Conservation (phyloP, 768 basidiomycete species). For the Psilocybe cubensis region DNA sequence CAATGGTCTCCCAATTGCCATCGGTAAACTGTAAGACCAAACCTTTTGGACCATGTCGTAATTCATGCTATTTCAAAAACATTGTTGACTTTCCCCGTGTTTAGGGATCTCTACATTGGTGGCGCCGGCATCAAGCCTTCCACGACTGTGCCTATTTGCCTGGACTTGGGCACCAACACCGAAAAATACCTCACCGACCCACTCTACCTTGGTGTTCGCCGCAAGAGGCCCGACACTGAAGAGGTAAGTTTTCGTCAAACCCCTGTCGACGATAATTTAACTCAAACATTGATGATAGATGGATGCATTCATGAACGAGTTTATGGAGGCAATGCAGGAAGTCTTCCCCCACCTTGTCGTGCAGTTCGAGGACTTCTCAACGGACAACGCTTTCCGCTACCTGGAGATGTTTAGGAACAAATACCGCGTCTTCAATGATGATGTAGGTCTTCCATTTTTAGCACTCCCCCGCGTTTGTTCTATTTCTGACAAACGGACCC, state of each 20-base stretch:
- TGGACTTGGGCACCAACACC: constrained; percentile 81
- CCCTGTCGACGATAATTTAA: not conserved
- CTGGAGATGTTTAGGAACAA: constrained; percentile 62
- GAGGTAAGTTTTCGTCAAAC: constrained; percentile 37
- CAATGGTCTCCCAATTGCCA: constrained; percentile 61
- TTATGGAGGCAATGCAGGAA: constrained; percentile 68
- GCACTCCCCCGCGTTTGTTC: not conserved
- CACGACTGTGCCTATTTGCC: constrained; percentile 64
- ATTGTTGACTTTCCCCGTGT: not conserved
- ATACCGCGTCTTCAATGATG: constrained; percentile 73
- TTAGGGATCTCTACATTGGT: constrained; percentile 68
- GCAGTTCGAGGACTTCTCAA: constrained; percentile 82
- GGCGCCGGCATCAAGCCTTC: constrained; percentile 66
- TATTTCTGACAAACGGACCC: constrained; percentile 8
- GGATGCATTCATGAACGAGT: constrained; percentile 76
- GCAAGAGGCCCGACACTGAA: constrained; percentile 46
- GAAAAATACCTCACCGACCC: constrained; percentile 68
- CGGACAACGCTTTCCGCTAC: constrained; percentile 78
- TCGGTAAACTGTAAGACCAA: constrained; percentile 67
- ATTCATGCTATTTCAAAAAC: constrained; percentile 4
- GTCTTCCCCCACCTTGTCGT: constrained; percentile 70
- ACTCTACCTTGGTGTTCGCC: constrained; percentile 73
- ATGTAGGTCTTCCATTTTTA: constrained; percentile 49
- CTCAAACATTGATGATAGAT: constrained; percentile 42
- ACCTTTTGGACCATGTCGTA: not conserved